Evolutionary conservation across 1,139 yeast species (phyloP).

Genomic region (Hyphopichia khmerensis): DNA sequence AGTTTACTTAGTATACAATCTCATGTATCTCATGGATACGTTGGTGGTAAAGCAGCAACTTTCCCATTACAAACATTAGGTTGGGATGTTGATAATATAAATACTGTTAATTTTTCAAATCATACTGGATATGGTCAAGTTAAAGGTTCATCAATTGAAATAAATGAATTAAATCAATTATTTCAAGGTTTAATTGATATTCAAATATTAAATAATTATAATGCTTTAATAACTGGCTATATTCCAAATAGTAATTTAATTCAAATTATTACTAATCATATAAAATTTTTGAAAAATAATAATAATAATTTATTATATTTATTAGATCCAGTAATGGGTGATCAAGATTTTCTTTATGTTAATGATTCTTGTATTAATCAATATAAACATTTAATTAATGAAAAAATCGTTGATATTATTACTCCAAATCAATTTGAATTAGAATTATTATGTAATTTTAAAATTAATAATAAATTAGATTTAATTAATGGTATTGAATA

Average conservation of each 20-base stretch:
- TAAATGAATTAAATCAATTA: slow-evolving; percentile 10
- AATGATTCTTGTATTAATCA: slow-evolving; percentile 64
- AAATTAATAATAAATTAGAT: slow-evolving; percentile 38
- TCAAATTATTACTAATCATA: slow-evolving; percentile 14
- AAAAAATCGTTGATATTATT: slow-evolving; percentile 58
- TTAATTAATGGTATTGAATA: slow-evolving; percentile 46
- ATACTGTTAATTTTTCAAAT: slow-evolving; percentile 43
- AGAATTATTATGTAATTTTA: slow-evolving; percentile 62
- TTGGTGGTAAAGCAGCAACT: slow-evolving; percentile 42
- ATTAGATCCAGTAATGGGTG: slow-evolving; percentile 94
- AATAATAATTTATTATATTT: slow-evolving; percentile 47
- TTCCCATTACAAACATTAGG: slow-evolving; percentile 45
- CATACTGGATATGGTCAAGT: slow-evolving; percentile 49
- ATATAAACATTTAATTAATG: slow-evolving; percentile 55
- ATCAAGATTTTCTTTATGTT: slow-evolving; percentile 81
- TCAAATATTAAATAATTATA: slow-evolving; percentile 23
- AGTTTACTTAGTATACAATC: slow-evolving; percentile 39
- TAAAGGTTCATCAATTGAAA: slow-evolving; percentile 21
- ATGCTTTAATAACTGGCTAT: slow-evolving; percentile 35
- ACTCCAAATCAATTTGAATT: slow-evolving; percentile 94
- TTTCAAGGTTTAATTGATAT: slow-evolving; percentile 45
- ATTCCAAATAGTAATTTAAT: slow-evolving; percentile 35
- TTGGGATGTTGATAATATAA: slow-evolving; percentile 44
- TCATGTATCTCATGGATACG: slow-evolving; percentile 49
- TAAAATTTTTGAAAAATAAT: slow-evolving; percentile 12